Base-by-base conservation (phyloP, 495 filamentous ascomycete species). In the Trichoderma reesei region DNA sequence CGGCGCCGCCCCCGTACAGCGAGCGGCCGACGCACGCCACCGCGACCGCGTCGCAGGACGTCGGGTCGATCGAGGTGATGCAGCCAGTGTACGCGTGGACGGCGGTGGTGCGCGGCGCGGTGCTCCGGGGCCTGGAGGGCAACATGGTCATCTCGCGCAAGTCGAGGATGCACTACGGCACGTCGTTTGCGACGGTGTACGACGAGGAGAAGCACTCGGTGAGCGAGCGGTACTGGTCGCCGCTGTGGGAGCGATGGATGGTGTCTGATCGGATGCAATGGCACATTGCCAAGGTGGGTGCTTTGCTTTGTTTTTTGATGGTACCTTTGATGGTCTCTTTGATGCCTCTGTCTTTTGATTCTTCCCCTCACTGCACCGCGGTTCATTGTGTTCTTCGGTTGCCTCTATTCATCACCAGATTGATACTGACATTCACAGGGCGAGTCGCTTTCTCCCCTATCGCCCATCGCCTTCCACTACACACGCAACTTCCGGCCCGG, bases 181-280 rank as follows among this genome's bases (percentile, higher is more conserved):
- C 88, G 9, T 86, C 82, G 46, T 90, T 90, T 73, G 88, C 88
- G 1, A 90, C 88, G 0, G 86, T 87, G 8, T 90, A 87, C 72
- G 86, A 90, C 66, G 86, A 86, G 66, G 75, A 82, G 62, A 88
- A 85, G 65, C 88, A 90, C 69, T 78, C 80, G 16, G 80, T 88
- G 7, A 77, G 72, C 37, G 88, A 90, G 66, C 72, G 88, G 42
- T 90, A 90, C 68, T 90, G 88, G 88, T 84, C 80, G 64, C 88
- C 88, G 13, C 67, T 90, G 41, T 90, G 88, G 88, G 88, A 90
- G 73, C 71, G 88, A 38, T 90, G 87, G 87, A 90, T 90, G 88
- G 86, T 90, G 16, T 83, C 79, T 63, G 88, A 90, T 73, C 79
- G 88, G 59, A 90, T 90, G 88, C 86, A 90, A 68, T 90, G 88